Conservation (phyloP, 257 asterid genomes). For the Solanum paucissectum region DNA sequence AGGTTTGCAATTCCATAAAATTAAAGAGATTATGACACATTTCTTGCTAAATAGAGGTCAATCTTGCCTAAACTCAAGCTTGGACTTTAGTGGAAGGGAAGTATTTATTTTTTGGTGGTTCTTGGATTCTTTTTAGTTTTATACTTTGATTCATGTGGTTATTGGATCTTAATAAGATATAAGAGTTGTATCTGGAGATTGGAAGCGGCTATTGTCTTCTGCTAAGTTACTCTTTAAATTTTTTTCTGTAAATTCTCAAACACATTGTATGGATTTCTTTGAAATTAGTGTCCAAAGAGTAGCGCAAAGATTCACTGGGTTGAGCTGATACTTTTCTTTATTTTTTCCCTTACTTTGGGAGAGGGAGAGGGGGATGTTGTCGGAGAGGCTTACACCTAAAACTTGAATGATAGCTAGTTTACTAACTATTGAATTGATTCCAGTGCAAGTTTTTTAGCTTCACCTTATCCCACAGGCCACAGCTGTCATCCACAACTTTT, state of each 20-base stretch:
- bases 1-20: not conserved
- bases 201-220: not conserved
- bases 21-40: not conserved
- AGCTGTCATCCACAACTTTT: not conserved
- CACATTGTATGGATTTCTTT: not conserved
- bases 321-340: not conserved
- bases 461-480: not conserved
- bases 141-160: not conserved
- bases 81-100: not conserved
- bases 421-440: not conserved
- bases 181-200: not conserved
- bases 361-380: not conserved
- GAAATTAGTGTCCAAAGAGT: not conserved
- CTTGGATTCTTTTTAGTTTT: not conserved
- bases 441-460: not conserved
- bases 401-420: not conserved
- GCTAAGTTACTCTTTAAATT: not conserved
- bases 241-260: not conserved
- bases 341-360: not conserved
- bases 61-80: not conserved
- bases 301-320: not conserved
- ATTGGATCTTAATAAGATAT: not conserved
- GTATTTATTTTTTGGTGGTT: not conserved
- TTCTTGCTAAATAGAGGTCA: not conserved
- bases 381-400: not conserved